Base-by-base conservation (phyloP, 2,329 filamentous ascomycete species). In the Diplodia scrobiculata region DNA sequence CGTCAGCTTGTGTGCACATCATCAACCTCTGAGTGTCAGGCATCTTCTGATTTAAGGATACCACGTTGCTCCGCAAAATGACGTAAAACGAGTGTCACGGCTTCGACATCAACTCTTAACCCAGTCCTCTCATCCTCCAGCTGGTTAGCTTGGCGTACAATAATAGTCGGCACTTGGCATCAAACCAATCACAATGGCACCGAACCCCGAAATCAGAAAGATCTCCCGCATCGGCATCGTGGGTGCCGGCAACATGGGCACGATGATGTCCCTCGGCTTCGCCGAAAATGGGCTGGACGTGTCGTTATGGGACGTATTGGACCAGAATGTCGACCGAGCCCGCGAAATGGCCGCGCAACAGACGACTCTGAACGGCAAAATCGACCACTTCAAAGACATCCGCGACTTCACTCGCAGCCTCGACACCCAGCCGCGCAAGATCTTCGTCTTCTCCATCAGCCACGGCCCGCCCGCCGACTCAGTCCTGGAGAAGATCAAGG, bases 201-300 rank as follows among this genome's bases (percentile, higher is more conserved):
- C 55, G 10, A 27, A n/a, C 19, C 17, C 47, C 9, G 58, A 48
- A 6, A 50, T 50, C 41, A 25, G 58, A 10, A 13, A 62, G 19
- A 21, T 62, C 13, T n/a, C 19, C 21, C 58, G 38, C 3, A 71
- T 81, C 52, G 79, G 76, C 38, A 78, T 81, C 69, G 74, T 82
- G 10, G 79, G 79, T 5, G 77, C 76, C 0, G 80, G 80, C 3
- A 79, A 75, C 68, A 84, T 82, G 78, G 82, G 81, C 11, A 76
- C 74, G 1, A 79, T 76, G 69, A 78, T 83, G 75, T 73, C 78
- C 10, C 72, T 84, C 13, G 74, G 82, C 7, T 78, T 82, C 58
- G 79, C 79, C 27, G 80, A 83, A 64, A 72, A 79, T 34, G 79
- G 76, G 36, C 73, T 80, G 36, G 74, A 78, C 3, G 77, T 83